Conservation (phyloP, 192 early-diverging fungal genomes). For the Podila verticillata region DNA sequence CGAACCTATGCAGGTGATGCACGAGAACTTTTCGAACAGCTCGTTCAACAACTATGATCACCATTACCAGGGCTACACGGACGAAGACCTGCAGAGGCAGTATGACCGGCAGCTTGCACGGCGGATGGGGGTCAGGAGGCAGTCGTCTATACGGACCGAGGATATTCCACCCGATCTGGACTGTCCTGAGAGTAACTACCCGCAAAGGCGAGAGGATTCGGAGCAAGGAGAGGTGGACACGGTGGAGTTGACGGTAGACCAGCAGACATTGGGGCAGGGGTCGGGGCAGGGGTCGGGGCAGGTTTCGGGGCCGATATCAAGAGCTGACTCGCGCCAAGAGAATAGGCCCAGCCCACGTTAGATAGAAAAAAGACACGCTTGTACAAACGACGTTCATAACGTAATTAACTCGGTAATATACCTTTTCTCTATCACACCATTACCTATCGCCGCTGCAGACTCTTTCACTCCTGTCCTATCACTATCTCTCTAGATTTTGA, state of each 20-base stretch:
- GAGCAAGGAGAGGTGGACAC: neutral
- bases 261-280: neutral
- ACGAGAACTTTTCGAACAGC: slow-evolving; percentile 22
- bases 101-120: slow-evolving; percentile 34
- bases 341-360: neutral
- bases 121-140: slow-evolving; percentile 1
- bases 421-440: too few species aligned
- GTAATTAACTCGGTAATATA: too few species aligned
- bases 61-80: slow-evolving; percentile 14
- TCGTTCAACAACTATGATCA: neutral
- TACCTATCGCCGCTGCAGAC: too few species aligned
- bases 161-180: neutral
- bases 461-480: too few species aligned
- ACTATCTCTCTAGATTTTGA: too few species aligned
- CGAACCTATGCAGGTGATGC: slow-evolving; percentile 31
- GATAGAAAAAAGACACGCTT: neutral
- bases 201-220: neutral
- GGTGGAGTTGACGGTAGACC: neutral
- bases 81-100: slow-evolving; percentile 26
- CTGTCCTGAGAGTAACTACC: neutral
- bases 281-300: too few species aligned
- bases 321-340: slow-evolving; percentile 5
- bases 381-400: too few species aligned
- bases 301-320: neutral
- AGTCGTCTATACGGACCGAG: neutral